A percentile compares a stretch with the other conserved stretches of the same genome.
These are phyloP conservation scores for Uronychia setigera DNA, from an alignment of 73 alveolate genomes.

Conservation along the genomic window DNA sequence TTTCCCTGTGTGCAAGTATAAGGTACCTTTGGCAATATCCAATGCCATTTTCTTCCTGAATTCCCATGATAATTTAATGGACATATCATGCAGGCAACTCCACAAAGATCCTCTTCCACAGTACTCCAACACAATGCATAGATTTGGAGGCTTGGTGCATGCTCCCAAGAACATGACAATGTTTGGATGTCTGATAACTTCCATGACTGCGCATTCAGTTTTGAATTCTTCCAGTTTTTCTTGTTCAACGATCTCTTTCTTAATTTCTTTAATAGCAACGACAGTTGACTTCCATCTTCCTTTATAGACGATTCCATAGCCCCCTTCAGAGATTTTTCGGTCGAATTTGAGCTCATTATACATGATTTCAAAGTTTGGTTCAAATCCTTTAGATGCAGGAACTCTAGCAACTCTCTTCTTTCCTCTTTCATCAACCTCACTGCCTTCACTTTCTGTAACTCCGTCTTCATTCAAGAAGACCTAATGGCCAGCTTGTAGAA, in stretches of 20 bases:
- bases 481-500: not conserved
- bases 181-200: constrained; percentile 97
- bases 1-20: constrained; percentile 93
- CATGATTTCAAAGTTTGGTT: constrained; percentile 86
- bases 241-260: constrained; percentile 90
- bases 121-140: constrained; percentile 92
- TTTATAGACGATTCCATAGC: constrained; percentile 95
- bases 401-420: not conserved
- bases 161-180: constrained; percentile 96
- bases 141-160: constrained; percentile 94
- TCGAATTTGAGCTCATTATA: constrained; percentile 87
- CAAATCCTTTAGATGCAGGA: constrained; percentile 54
- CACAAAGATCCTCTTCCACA: constrained; percentile 97
- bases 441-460: not conserved
- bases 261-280: constrained; percentile 97
- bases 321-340: constrained; percentile 94
- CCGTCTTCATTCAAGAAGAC: not conserved
- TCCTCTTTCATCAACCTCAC: not conserved
- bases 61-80: constrained; percentile 86
- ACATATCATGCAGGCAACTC: constrained; percentile 90
- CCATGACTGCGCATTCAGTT: constrained; percentile 97
- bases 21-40: constrained; percentile 97
- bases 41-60: constrained; percentile 94
- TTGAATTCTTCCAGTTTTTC: constrained; percentile 93
- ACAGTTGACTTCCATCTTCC: constrained; percentile 97